Base-by-base conservation (phyloP, 2,329 filamentous ascomycete genomes). In the Fusarium verticillioides region DNA sequence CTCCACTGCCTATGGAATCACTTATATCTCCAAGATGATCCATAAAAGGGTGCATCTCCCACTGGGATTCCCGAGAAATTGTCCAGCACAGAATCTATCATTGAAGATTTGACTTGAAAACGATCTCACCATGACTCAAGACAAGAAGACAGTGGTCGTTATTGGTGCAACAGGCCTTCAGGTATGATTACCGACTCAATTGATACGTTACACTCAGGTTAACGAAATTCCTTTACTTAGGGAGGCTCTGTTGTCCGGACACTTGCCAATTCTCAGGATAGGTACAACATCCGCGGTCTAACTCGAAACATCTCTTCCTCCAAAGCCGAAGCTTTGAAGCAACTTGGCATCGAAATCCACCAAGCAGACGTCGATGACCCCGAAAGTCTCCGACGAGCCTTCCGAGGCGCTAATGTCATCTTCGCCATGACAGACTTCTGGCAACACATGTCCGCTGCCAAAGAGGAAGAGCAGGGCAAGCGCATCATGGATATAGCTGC, bases 341-440 rank as follows among this genome's bases (percentile, higher is more conserved):
- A 16, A 0, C 36, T 65, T 1, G 61, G 49, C 0, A 47, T 58
- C 2, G 21, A 65, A 23, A 11, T 66, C 2, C 21, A 39, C 1
- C 49, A 58, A 15, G 63, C 63, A 4, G 49, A 66, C 2, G 10
- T 65, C 0, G 63, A 65, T 5, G 30, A 66, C 2, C 4, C 30
- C 0, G 9, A 37, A 19, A 65, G 49, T 16, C 42, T 66, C 0
- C n/a, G 10, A 19, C 12, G 7, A 0, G 60, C 49, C 2, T 65
- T 65, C 6, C 21, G 23, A 1, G 63, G 40, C n/a, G 60, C 60
- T 0, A 16, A 66, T 2, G 6, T 28, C 8, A 58, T 66, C 11
- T 66, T 58, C 9, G 63, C 63, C 42, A 66, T 66, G 63, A 65
- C 60, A 2, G 63, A 66, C 5, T 66, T 66, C 4, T 66, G 63